Evolutionary conservation across 1,284 basidiomycete genomes (phyloP).

Genomic region (Pseudozyma thailandica): DNA sequence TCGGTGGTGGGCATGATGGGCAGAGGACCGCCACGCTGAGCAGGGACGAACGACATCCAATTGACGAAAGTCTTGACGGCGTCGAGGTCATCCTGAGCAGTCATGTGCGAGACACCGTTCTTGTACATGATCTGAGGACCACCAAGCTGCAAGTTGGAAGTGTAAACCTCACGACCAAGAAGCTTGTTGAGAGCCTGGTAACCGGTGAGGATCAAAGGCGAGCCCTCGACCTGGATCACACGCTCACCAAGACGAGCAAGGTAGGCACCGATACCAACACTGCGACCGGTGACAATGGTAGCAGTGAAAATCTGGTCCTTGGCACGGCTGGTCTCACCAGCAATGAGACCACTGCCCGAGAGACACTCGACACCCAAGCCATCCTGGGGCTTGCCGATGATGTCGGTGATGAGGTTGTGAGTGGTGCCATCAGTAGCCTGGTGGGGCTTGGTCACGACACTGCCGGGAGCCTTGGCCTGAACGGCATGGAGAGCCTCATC

Average conservation of each 20-base stretch:
- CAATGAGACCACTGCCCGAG: constrained; percentile 95
- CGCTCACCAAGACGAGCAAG: constrained; percentile 97
- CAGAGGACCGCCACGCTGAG: constrained; percentile 40
- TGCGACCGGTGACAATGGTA: constrained; percentile 96
- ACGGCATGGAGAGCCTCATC: constrained; percentile 72
- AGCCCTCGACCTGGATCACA: constrained; percentile 97
- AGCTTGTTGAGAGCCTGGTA: constrained; percentile 98
- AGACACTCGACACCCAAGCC: constrained; percentile 98
- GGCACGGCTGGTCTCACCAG: constrained; percentile 96
- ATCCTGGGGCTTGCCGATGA: constrained; percentile 89
- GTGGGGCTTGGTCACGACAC: constrained; percentile 80
- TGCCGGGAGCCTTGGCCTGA: constrained; percentile 71
- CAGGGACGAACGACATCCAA: constrained; percentile 90
- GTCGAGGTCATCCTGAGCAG: constrained; percentile 86
- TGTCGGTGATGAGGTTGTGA: constrained; percentile 92
- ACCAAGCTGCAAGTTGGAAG: constrained; percentile 97
- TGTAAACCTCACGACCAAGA: constrained; percentile 97
- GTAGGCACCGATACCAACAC: constrained; percentile 99
- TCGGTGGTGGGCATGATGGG: constrained; percentile 56
- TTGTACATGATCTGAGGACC: constrained; percentile 78
- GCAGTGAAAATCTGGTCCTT: constrained; percentile 99
- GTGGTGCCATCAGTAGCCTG: constrained; percentile 85
- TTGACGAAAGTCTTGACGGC: constrained; percentile 72
- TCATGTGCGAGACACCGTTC: constrained; percentile 91
- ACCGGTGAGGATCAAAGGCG: constrained; percentile 98